Percentiles rank a stretch among this genome's conserved stretches.
Conservation (phyloP, 2,329 filamentous ascomycete genomes). For the Calcarisporium arbuscula region DNA sequence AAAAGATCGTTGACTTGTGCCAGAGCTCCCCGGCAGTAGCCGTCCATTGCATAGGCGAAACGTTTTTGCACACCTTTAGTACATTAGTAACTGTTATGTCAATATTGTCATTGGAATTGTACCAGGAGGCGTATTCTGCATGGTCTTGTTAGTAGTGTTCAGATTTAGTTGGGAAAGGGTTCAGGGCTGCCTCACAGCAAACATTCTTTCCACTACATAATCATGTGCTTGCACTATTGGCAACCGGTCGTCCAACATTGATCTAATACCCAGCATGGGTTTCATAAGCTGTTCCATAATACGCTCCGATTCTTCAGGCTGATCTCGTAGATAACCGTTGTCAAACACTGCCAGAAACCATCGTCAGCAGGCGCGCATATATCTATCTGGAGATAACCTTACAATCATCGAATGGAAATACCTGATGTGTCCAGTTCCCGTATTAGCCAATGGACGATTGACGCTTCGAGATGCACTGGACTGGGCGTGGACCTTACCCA, state of each 20-base stretch:
- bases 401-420: conserved; percentile 17
- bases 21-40: conserved; percentile 12
- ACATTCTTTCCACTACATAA: conserved; percentile 9
- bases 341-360: conserved; percentile 14
- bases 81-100: too few relatives aligned
- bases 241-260: neutral
- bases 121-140: conserved; percentile 13
- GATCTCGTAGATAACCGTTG: conserved; percentile 11
- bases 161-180: conserved; percentile 4
- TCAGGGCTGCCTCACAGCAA: conserved; percentile 5
- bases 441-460: neutral
- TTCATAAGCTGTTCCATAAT: conserved; percentile 15
- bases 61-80: conserved; percentile 11
- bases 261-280: conserved; percentile 5
- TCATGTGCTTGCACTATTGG: conserved; percentile 14
- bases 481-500: conserved; percentile 11
- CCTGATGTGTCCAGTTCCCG: conserved; percentile 4
- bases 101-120: too few relatives aligned
- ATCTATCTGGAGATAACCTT: neutral
- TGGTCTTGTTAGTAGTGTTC: conserved; percentile 10
- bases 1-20: conserved; percentile 12
- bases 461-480: neutral
- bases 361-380: neutral
- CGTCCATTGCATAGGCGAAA: conserved; percentile 13
- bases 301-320: conserved; percentile 8